Conservation (phyloP, 345 rosid genomes). For the Murraya koenigii region DNA sequence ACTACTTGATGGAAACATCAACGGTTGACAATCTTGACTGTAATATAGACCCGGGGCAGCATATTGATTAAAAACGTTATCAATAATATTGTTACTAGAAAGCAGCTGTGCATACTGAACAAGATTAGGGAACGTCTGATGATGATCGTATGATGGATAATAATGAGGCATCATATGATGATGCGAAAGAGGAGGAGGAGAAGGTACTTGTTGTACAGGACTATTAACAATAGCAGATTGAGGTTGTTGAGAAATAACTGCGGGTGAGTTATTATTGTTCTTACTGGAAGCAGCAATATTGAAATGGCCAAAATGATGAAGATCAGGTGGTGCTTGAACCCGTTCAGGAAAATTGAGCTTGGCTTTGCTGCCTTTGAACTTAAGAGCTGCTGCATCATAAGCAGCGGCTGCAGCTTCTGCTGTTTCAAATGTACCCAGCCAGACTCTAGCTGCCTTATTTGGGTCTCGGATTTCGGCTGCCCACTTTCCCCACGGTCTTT, state of each 20-base stretch:
- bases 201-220: background rate
- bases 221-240: background rate
- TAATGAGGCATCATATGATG: background rate
- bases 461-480: constrained; percentile 33
- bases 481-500: constrained; percentile 33
- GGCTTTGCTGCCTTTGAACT: constrained; percentile 30
- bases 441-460: constrained; percentile 29
- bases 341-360: constrained; percentile 30
- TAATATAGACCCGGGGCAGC: constrained; percentile 1
- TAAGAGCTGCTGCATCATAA: constrained; percentile 27
- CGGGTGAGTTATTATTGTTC: background rate
- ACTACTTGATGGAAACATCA: background rate
- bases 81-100: constrained; percentile 6
- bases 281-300: background rate
- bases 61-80: background rate
- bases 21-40: constrained; percentile 2
- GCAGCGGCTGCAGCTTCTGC: constrained; percentile 28
- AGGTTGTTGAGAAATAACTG: background rate
- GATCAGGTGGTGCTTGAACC: background rate
- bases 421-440: constrained; percentile 25
- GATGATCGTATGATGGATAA: background rate
- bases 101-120: constrained; percentile 24
- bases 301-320: background rate
- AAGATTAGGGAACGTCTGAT: constrained; percentile 19
- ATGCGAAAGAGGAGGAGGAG: background rate